phyloP scores from a whole-genome alignment of 208 protist genomes.

The Wallacemonas sp. region DNA sequence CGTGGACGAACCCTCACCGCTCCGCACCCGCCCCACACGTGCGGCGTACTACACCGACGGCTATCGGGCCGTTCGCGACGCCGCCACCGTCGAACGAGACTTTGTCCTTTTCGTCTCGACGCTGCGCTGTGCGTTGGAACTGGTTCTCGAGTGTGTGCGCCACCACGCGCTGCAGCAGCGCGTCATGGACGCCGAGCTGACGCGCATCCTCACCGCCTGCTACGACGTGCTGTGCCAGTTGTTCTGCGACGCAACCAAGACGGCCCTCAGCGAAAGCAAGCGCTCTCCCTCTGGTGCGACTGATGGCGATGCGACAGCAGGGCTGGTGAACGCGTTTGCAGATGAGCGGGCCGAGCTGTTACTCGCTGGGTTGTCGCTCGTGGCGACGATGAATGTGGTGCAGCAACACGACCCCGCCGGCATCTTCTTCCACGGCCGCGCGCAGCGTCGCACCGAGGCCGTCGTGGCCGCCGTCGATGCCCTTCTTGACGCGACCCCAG shows the following conservation, averaged over 20 bases:
- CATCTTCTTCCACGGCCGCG: slow-evolving; percentile 10
- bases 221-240: slow-evolving; percentile 29
- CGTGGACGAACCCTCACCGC: background rate
- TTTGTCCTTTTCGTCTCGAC: slow-evolving; percentile 9
- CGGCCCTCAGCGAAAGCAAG: slow-evolving; percentile 9
- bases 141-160: slow-evolving; percentile 32
- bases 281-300: no score
- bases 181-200: slow-evolving; percentile 42
- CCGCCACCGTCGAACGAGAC: background rate
- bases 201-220: slow-evolving; percentile 26
- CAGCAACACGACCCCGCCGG: slow-evolving; percentile 9
- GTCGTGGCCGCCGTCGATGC: slow-evolving; percentile 11
- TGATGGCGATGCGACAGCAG: no score
- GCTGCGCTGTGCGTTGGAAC: slow-evolving; percentile 2
- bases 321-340: background rate
- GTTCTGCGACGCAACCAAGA: slow-evolving; percentile 25
- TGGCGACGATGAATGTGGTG: slow-evolving; percentile 2
- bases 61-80: background rate
- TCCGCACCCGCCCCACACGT: background rate
- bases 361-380: slow-evolving; percentile 9
- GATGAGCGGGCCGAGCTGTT: slow-evolving; percentile 7
- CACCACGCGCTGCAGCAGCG: slow-evolving; percentile 39
- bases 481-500: background rate
- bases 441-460: background rate
- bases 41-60: slow-evolving; percentile 5